Percentiles rank a stretch among this genome's conserved stretches.
phyloP scores from a whole-genome alignment of 805 yeast genomes.

The Babjeviella inositovora region DNA sequence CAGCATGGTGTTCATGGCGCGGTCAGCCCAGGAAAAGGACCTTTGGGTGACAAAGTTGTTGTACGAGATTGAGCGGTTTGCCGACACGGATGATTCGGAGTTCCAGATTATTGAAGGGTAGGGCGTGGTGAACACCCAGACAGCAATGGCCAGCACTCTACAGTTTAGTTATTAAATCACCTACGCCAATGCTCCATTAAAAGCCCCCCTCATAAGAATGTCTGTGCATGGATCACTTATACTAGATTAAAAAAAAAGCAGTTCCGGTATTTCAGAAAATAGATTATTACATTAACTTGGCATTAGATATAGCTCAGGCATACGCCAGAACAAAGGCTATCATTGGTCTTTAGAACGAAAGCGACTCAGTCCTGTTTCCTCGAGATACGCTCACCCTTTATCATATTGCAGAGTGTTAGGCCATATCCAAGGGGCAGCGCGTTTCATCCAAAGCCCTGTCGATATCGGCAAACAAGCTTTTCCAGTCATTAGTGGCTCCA shows the following conservation, averaged over 20 bases:
- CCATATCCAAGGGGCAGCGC: background rate
- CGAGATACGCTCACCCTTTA: no score
- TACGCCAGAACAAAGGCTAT: background rate
- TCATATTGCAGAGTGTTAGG: background rate
- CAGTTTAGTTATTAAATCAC: background rate
- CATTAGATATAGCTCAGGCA: background rate
- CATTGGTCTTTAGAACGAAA: no score
- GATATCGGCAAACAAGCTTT: constrained; percentile 6
- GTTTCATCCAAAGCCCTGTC: constrained; percentile 5
- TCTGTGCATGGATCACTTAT: background rate
- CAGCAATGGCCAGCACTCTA: background rate
- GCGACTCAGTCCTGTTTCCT: no score
- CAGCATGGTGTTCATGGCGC: constrained; percentile 60
- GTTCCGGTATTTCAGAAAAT: background rate
- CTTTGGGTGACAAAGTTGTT: constrained; percentile 48
- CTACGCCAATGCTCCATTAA: background rate
- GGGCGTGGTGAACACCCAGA: background rate
- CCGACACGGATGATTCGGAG: constrained; percentile 5
- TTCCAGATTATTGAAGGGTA: constrained; percentile 1
- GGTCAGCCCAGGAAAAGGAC: constrained; percentile 73
- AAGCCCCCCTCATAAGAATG: no score
- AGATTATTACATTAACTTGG: background rate
- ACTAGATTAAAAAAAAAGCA: background rate
- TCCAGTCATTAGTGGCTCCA: constrained; percentile 4
- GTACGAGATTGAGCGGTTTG: constrained; percentile 26